Evolutionary conservation across 2,329 filamentous ascomycete species (phyloP).

Genomic region (Xylaria polymorpha): DNA sequence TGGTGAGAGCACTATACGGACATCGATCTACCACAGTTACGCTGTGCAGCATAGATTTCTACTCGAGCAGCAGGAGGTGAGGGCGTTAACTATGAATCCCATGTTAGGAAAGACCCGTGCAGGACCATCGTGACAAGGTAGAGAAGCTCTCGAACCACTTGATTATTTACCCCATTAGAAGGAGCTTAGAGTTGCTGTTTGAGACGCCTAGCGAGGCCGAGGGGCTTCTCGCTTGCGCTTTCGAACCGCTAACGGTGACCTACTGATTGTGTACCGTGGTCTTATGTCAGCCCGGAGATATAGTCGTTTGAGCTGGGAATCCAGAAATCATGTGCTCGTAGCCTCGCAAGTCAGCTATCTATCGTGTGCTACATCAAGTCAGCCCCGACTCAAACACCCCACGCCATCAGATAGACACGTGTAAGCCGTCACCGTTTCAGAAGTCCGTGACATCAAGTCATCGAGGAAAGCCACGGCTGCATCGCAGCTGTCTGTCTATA

Average conservation of each 20-base stretch:
- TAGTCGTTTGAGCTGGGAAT: neutral
- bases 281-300: constrained; percentile 4
- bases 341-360: constrained; percentile 5
- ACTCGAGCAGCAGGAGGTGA: too few species aligned
- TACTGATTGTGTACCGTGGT: neutral
- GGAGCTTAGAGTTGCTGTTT: neutral
- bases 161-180: too few species aligned
- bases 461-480: neutral
- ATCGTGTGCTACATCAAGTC: neutral
- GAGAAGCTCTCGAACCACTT: neutral
- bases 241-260: neutral
- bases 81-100: neutral
- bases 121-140: neutral
- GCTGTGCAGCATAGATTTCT: too few species aligned
- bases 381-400: neutral
- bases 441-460: neutral
- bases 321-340: neutral
- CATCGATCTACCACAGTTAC: too few species aligned
- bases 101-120: neutral
- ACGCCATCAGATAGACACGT: neutral
- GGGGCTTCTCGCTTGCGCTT: neutral
- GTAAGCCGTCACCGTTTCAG: neutral
- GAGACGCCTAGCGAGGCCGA: neutral
- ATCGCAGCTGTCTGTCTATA: neutral
- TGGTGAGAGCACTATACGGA: too few species aligned